Evolutionary conservation across 139 green algal species (phyloP).

Genomic region (Chlorella sorokiniana): DNA sequence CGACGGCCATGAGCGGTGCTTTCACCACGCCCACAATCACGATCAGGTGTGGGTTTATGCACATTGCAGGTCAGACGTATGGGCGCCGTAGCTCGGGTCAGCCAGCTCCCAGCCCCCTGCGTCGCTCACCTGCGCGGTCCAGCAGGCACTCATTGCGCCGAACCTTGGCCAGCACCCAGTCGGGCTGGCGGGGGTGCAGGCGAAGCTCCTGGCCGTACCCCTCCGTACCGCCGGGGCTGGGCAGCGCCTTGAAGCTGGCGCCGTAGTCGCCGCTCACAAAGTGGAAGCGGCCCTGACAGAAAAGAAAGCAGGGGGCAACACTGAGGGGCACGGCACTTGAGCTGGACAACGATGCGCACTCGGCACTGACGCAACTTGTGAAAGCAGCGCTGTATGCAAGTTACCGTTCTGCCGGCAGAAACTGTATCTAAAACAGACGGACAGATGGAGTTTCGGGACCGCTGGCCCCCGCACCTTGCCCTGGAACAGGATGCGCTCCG

Average conservation of each 20-base stretch:
- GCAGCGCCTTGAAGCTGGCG: constrained; percentile 42
- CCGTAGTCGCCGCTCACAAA: constrained; percentile 52
- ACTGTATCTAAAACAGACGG: too few species aligned
- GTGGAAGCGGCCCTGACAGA: constrained; percentile 36
- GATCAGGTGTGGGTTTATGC: too few species aligned
- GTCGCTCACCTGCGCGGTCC: constrained; percentile 6
- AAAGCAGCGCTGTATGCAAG: neutral
- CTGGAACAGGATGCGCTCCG: constrained; percentile 50
- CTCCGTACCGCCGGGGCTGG: constrained; percentile 35
- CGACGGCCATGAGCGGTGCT: neutral
- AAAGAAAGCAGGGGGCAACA: neutral
- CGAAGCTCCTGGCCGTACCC: constrained; percentile 51
- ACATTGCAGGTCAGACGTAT: too few species aligned
- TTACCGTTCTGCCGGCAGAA: neutral
- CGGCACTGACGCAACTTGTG: too few species aligned
- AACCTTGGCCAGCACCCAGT: constrained; percentile 57
- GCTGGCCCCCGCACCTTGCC: constrained; percentile 25
- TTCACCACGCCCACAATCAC: neutral
- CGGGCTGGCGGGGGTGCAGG: constrained; percentile 48
- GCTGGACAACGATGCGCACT: neutral
- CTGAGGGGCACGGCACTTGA: too few species aligned
- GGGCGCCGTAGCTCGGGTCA: too few species aligned
- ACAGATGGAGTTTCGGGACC: neutral
- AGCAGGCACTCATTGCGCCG: constrained; percentile 46
- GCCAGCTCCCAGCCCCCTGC: neutral